Evolutionary conservation across 805 yeast species (phyloP), one percentile per base, ranked within the genome.

Genomic region (Pichia eremophila): DNA sequence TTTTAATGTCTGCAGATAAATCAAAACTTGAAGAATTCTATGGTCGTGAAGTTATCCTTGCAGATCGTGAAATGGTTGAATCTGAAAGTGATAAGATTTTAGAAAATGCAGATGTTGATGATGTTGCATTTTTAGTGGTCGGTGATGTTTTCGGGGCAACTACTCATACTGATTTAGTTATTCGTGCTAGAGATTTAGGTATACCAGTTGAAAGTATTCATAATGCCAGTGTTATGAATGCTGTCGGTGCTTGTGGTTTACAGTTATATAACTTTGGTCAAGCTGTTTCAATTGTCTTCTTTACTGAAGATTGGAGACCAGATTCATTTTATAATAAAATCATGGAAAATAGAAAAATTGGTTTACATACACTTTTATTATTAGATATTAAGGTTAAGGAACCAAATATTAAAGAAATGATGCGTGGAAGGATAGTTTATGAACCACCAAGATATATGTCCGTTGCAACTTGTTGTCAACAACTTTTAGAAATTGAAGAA

Each of bases 71-170:
- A 61, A 71, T 91, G 56, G 99, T 91, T 22, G 99, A 91, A 62
- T 73, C 83, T 47, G 95, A 91, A 8, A 81, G 93, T 28, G 98
- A 90, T 58, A 74, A 76, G 38, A 93, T 91, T 50, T 71, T 91
- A 53, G 83, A 71, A 19, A 81, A 78, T 51, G 96, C 95, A 1
- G 78, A 84, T 32, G 72, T 67, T 22, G 91, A 84, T 47, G 96
- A 93, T 62, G 75, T 91, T 62, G 98, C 97, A 0, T 89, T 91
- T 57, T 72, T 93, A 53, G 99, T 93, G 19, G 99, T 91, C 28
- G 99, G 99, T 35, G 99, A 91, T 64, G 95, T 91, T 34, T 91
- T 88, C 61, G 99, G 99, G 34, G 99, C 99, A 32, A 91, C 99
- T 5, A 91, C 99, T 0, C 99, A 91, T 68, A 88, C 97, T 0